Evolutionary conservation across 1,284 basidiomycete genomes (phyloP), one percentile per base, ranked within the genome.

Genomic region (Pholiota adiposa): DNA sequence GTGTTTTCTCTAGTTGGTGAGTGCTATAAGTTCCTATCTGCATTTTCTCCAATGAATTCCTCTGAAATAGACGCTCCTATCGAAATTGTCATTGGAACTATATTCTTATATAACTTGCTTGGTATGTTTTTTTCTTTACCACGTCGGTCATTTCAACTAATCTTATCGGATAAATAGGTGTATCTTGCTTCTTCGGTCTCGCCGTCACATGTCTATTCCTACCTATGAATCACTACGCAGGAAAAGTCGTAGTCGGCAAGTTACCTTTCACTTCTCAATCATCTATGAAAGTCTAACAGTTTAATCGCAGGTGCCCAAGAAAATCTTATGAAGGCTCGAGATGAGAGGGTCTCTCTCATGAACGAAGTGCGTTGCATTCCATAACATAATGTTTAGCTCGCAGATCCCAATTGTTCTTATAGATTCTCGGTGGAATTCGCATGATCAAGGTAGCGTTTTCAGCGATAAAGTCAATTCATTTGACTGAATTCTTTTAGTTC

Each of bases 291-390:
- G 18, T 23, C 41, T 54, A 14, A 23, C 55, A 52, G 36, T 16
- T 14, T 41, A 33, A 23, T 23, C 38, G 33, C 55, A 75, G 74
- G 72, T 43, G 77, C 78, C 0, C 94, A 97, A 70, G 94, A 97
- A 62, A 93, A 90, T 67, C 79, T 97, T 21, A 96, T 96, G 93
- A 95, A 94, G 75, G 85, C 92, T 34, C 85, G 95, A 19, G 96
- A 98, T 68, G 91, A 95, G 74, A 86, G 96, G 51, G 93, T 96
- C 18, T 82, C 90, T 0, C 77, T 97, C 49, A 97, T 97, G 94
- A 97, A 97, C 68, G 95, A 97, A 77, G 87, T 89, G 38, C 34
- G 69, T 65, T 49, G 16, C 64, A n/a, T 57, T 34, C 41, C 34
- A 41, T 40, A 18, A 4, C 36, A 11, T 51, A 23, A 58, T 51